These are phyloP conservation scores for Ganoderma multipileum DNA, from an alignment of 1,284 basidiomycete genomes.

Conservation along the genomic window DNA sequence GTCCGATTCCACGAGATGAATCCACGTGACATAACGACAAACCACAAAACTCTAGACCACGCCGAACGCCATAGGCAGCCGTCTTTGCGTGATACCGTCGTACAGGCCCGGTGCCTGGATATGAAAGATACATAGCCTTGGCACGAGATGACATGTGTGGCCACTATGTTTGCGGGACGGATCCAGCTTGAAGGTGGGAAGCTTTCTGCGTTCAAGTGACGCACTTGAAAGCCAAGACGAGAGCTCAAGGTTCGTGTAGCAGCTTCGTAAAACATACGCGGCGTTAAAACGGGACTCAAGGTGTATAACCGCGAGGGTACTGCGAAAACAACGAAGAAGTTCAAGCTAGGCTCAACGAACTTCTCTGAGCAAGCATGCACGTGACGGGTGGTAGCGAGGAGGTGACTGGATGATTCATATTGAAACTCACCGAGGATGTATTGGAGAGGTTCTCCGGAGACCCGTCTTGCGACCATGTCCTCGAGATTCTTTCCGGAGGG, in stretches of 20 bases:
- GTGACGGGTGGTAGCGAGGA: not conserved
- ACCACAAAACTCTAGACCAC: not conserved
- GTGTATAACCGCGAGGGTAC: too few relatives aligned
- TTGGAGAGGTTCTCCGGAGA: slow-evolving; percentile 83
- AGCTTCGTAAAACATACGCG: not conserved
- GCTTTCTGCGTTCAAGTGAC: not conserved
- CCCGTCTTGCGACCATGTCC: slow-evolving; percentile 62
- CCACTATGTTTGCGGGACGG: not conserved
- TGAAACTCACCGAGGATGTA: slow-evolving; percentile 80
- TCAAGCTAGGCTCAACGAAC: not conserved
- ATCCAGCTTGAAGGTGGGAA: too few relatives aligned
- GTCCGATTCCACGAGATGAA: not conserved
- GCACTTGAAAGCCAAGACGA: not conserved
- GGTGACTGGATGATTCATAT: not conserved
- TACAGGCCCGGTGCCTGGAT: too few relatives aligned
- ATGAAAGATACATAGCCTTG: not conserved
- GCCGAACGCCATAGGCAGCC: not conserved
- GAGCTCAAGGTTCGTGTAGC: not conserved
- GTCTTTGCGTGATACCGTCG: not conserved
- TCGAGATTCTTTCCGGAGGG: slow-evolving; percentile 40
- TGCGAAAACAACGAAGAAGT: not conserved
- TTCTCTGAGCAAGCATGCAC: not conserved
- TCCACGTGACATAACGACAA: not conserved
- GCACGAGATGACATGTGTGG: not conserved
- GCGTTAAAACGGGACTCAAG: not conserved